phyloP scores from a whole-genome alignment of 208 protist species.

The Tetramitus jugosus region DNA sequence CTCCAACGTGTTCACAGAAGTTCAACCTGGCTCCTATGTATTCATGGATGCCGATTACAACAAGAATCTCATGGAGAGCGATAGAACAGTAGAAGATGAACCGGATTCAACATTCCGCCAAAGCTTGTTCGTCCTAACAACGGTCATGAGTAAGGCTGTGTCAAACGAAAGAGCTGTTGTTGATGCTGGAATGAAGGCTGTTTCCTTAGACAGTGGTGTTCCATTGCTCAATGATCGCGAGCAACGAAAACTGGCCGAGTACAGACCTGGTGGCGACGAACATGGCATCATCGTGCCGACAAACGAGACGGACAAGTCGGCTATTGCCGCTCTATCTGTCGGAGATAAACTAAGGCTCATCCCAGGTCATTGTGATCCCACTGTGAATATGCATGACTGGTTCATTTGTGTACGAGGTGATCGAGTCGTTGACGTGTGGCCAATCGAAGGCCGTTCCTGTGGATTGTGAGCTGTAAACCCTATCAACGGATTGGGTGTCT shows the following conservation, averaged over 20 bases:
- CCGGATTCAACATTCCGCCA: background rate
- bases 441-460: background rate
- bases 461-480: background rate
- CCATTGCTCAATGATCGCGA: too few species aligned
- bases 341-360: background rate
- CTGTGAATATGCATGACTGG: slow-evolving; percentile 11
- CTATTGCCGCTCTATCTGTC: background rate
- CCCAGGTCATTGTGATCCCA: slow-evolving; percentile 5
- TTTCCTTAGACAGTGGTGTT: slow-evolving; percentile 11
- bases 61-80: background rate
- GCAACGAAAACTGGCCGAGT: background rate
- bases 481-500: background rate
- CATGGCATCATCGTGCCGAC: background rate
- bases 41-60: slow-evolving; percentile 24
- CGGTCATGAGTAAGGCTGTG: background rate
- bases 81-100: background rate
- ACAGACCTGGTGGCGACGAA: slow-evolving; percentile 3
- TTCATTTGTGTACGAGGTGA: background rate
- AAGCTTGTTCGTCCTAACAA: background rate
- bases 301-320: too few species aligned
- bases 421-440: background rate
- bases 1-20: background rate
- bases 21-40: slow-evolving; percentile 11
- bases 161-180: background rate
- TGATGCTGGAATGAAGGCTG: slow-evolving; percentile 8